phyloP scores from a whole-genome alignment of 176 grass and related monocot species.

The Ampelocalamus luodianensis region DNA sequence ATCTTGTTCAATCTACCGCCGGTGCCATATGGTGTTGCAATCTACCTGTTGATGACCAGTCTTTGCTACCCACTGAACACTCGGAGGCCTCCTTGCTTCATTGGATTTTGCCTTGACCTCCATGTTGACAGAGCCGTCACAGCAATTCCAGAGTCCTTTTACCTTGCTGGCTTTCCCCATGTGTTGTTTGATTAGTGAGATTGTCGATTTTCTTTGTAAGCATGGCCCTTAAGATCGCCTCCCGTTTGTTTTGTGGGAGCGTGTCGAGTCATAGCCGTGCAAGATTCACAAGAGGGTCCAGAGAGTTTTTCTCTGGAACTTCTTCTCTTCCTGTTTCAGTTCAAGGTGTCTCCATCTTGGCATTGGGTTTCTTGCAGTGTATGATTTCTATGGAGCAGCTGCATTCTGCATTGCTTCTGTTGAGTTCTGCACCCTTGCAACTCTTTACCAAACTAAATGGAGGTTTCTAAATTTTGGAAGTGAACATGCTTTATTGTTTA shows the following conservation, averaged over 20 bases:
- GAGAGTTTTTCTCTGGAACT: constrained; percentile 64
- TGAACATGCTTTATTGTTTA: constrained; percentile 37
- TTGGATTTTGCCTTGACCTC: neutral
- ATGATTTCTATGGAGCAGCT: constrained; percentile 6
- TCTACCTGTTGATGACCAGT: neutral
- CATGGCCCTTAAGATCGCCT: too few species aligned
- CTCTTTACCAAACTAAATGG: constrained; percentile 24
- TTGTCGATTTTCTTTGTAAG: too few species aligned
- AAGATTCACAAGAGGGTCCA: constrained; percentile 39
- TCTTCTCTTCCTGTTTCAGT: constrained; percentile 39
- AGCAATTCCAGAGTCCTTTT: neutral
- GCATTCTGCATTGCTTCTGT: constrained; percentile 8
- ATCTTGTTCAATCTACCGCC: neutral
- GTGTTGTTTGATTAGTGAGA: neutral
- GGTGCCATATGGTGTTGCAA: neutral
- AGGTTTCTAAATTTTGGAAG: constrained; percentile 21
- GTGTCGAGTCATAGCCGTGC: constrained; percentile 68
- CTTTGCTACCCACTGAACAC: neutral
- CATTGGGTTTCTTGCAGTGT: constrained; percentile 19
- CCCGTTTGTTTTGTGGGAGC: constrained; percentile 41
- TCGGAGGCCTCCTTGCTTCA: neutral
- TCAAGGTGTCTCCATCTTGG: constrained; percentile 10
- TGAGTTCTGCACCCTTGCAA: constrained; percentile 4
- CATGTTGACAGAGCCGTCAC: neutral
- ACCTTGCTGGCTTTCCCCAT: neutral